Evolutionary conservation across 169 alveolate species (phyloP).

Genomic region (Pseudocohnilembus persalinus): DNA sequence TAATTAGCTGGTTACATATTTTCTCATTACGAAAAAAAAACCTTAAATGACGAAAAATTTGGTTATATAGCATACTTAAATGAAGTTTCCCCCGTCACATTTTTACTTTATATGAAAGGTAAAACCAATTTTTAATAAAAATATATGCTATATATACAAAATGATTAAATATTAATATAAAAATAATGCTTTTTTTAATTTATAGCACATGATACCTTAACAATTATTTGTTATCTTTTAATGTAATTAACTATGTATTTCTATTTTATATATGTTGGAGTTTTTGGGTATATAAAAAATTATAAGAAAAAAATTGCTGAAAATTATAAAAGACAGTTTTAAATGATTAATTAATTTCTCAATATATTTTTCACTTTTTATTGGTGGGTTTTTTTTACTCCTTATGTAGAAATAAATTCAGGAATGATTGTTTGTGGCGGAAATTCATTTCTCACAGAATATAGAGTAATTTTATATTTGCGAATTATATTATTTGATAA

Average conservation of each 20-base stretch:
- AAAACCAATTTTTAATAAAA: background rate
- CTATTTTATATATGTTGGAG: background rate
- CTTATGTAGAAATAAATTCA: constrained; percentile 6
- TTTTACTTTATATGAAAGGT: constrained; percentile 8
- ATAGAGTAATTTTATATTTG: background rate
- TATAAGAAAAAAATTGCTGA: background rate
- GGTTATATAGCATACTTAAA: constrained; percentile 1
- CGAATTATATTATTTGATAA: too few relatives aligned
- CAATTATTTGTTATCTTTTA: background rate
- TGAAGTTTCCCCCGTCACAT: constrained; percentile 20
- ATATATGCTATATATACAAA: too few relatives aligned
- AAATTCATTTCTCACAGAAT: background rate
- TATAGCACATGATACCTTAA: background rate
- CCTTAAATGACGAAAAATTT: background rate
- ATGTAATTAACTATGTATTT: constrained; percentile 4
- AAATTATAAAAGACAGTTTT: constrained; percentile 3
- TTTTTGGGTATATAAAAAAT: constrained; percentile 6
- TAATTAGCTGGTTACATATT: constrained; percentile 12
- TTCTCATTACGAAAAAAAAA: background rate
- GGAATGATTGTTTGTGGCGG: constrained; percentile 11
- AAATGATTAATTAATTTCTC: background rate
- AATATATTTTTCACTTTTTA: constrained; percentile 15
- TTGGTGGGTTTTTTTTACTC: constrained; percentile 22
- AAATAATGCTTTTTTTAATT: too few relatives aligned
- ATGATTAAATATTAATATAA: too few relatives aligned